phyloP scores from a whole-genome alignment of 345 rosid genomes.

The Camelina hispida region DNA sequence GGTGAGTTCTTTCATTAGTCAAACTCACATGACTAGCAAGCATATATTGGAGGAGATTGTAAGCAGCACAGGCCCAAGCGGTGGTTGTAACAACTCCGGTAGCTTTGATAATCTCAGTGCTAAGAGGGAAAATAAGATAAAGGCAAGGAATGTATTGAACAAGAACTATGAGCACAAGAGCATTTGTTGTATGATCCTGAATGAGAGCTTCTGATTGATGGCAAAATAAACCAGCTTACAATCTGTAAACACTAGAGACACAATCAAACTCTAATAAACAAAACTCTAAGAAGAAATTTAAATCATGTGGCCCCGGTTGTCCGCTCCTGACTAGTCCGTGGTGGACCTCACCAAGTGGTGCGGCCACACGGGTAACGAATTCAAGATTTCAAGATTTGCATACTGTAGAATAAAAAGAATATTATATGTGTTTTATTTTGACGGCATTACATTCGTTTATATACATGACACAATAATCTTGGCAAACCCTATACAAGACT shows the following conservation, averaged over 20 bases:
- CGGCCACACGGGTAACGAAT: not conserved
- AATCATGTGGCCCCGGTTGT: not conserved
- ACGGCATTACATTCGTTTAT: no score
- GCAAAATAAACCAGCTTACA: constrained; percentile 82
- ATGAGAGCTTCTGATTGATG: constrained; percentile 63
- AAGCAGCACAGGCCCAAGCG: constrained; percentile 98
- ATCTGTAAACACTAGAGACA: constrained; percentile 62
- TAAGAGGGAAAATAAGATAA: constrained; percentile 75
- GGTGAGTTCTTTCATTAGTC: not conserved
- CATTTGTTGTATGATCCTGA: constrained; percentile 74
- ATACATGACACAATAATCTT: no score
- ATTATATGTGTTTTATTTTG: no score
- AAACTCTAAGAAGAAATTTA: not conserved
- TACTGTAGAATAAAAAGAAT: not conserved
- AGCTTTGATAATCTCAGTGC: constrained; percentile 69
- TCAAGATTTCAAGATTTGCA: not conserved
- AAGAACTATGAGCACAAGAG: constrained; percentile 78
- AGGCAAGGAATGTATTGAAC: constrained; percentile 79
- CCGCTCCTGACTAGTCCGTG: not conserved
- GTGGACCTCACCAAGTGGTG: not conserved
- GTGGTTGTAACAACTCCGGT: constrained; percentile 84
- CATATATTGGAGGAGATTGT: constrained; percentile 82
- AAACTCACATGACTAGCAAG: constrained; percentile 84
- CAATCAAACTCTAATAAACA: not conserved
- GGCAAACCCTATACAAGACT: no score